A percentile compares a stretch with the other conserved stretches of the same genome.
Evolutionary conservation across 2,329 filamentous ascomycete species (phyloP).

Genomic region (Colletotrichum zoysiae): DNA sequence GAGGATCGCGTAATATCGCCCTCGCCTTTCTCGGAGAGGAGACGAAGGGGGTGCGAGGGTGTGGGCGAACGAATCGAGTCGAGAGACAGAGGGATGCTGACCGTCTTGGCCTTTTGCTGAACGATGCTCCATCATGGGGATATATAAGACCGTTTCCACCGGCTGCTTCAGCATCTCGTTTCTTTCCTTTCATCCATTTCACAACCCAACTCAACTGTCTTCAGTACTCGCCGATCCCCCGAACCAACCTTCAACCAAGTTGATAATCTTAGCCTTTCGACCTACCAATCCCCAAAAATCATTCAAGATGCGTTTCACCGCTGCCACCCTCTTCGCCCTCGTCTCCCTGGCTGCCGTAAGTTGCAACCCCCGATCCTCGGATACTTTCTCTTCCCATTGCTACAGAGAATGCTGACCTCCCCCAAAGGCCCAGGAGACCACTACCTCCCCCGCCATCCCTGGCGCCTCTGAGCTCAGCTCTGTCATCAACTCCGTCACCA

Average conservation of each 20-base stretch:
- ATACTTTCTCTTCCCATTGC: too few species aligned
- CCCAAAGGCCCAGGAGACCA: conserved; percentile 42
- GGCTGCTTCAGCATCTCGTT: not conserved
- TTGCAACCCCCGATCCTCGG: not conserved
- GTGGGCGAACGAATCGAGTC: not conserved
- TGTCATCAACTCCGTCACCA: conserved; percentile 15
- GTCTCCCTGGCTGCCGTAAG: conserved; percentile 49
- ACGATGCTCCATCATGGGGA: conserved; percentile 16
- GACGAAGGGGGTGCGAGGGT: not conserved
- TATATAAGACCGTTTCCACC: conserved; percentile 39
- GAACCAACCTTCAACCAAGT: conserved; percentile 1
- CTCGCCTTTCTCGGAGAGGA: conserved; percentile 25
- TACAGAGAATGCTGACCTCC: conserved; percentile 5
- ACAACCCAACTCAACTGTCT: conserved; percentile 18
- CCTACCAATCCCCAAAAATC: conserved; percentile 10
- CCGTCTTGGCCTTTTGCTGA: conserved; percentile 5
- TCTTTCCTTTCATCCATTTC: not conserved
- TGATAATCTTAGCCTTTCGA: conserved; percentile 2
- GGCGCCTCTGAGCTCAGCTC: conserved; percentile 33
- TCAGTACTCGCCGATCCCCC: not conserved
- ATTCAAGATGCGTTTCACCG: conserved; percentile 58
- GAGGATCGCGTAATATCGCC: conserved; percentile 27
- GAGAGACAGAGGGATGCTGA: conserved; percentile 1
- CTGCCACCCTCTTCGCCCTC: conserved; percentile 53
- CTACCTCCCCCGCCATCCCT: conserved; percentile 39